Conservation (phyloP, 352 stramenopile species). For the Phytophthora boehmeriae region DNA sequence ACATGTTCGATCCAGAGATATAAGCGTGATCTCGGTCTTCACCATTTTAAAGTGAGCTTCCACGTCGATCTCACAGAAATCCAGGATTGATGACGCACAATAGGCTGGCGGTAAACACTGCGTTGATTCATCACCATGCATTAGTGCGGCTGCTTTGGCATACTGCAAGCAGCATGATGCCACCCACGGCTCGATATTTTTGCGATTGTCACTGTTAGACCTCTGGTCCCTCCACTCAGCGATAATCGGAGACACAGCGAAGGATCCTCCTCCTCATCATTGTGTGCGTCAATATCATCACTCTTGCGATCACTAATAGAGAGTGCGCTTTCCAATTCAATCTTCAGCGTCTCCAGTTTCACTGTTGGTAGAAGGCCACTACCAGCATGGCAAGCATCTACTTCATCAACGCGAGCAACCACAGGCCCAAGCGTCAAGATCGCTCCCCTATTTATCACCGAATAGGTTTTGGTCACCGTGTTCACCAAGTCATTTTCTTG, state of each 20-base stretch:
- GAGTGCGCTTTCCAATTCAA: conserved; percentile 17
- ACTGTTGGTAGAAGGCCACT: conserved; percentile 5
- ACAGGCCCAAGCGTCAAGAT: conserved; percentile 14
- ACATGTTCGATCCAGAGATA: conserved; percentile 42
- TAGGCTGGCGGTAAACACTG: background rate
- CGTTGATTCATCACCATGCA: background rate
- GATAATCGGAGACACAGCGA: conserved; percentile 14
- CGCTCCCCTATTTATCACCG: conserved; percentile 17
- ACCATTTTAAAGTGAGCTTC: conserved; percentile 68
- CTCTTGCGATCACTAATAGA: background rate
- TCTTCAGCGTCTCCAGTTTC: conserved; percentile 28
- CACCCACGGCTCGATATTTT: conserved; percentile 35
- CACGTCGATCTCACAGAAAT: conserved; percentile 42
- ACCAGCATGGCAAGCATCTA: background rate
- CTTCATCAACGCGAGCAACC: conserved; percentile 8
- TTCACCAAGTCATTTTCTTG: conserved; percentile 5
- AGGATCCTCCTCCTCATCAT: background rate
- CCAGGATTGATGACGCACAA: conserved; percentile 3
- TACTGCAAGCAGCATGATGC: conserved; percentile 17
- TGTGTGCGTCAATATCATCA: conserved; percentile 8
- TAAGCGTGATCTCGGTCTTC: conserved; percentile 47
- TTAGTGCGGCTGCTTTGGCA: conserved; percentile 4
- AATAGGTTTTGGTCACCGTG: conserved; percentile 4
- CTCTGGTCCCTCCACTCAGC: conserved; percentile 26
- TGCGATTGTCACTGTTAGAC: conserved; percentile 23